Evolutionary conservation across 495 filamentous ascomycete species (phyloP).

Genomic region (Parathielavia hyrcaniae): DNA sequence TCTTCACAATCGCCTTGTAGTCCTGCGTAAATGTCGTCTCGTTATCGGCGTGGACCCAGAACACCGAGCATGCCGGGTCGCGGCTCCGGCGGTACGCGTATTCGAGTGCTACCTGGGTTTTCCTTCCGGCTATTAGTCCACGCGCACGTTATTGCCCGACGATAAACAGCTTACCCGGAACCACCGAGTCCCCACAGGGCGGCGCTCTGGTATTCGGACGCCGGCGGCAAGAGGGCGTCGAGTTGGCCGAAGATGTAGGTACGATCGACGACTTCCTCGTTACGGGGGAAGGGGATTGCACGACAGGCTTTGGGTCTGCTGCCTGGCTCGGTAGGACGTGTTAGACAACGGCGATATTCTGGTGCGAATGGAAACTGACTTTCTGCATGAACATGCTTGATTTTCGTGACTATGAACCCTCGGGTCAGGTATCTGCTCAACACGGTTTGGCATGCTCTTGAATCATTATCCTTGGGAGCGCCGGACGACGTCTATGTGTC

Average conservation of each 20-base stretch:
- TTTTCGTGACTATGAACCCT: too few relatives aligned
- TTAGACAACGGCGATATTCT: too few relatives aligned
- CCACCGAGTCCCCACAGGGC: conserved; percentile 44
- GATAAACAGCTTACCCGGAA: conserved; percentile 37
- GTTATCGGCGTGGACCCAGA: conserved; percentile 34
- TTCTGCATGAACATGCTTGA: too few relatives aligned
- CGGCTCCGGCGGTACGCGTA: conserved; percentile 27
- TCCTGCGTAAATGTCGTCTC: conserved; percentile 26
- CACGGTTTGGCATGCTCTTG: too few relatives aligned
- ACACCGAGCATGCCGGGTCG: conserved; percentile 26
- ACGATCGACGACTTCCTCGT: conserved; percentile 39
- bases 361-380: too few relatives aligned
- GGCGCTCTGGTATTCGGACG: not conserved
- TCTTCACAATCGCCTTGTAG: conserved; percentile 28
- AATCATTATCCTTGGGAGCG: too few relatives aligned
- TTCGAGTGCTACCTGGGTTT: conserved; percentile 29
- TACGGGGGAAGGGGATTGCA: conserved; percentile 23
- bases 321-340: too few relatives aligned
- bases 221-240: conserved; percentile 13
- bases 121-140: conserved; percentile 4
- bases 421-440: too few relatives aligned
- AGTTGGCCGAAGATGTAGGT: not conserved
- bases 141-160: not conserved
- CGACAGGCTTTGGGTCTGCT: too few relatives aligned
- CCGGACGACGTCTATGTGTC: too few relatives aligned